Evolutionary conservation across 2,329 filamentous ascomycete genomes (phyloP), one percentile per base, ranked within the genome.

Genomic region (Rhynchosporium secalis): DNA sequence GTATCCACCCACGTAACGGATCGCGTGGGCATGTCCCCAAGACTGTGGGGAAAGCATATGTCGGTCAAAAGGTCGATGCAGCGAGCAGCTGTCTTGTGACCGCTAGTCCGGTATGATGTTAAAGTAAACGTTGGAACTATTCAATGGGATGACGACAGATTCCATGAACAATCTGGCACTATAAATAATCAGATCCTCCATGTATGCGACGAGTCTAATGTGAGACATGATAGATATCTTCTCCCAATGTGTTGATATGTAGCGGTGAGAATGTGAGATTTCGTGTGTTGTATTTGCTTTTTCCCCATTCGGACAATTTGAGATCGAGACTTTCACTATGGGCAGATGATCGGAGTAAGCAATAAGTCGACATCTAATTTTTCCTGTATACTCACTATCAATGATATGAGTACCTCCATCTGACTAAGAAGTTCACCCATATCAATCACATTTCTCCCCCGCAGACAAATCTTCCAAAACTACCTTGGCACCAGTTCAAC

Each of bases 21-120:
- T 40, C 49, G 33, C 49, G 36, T 54, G 49, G 49, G 49, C 28
- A 40, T 40, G 36, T 40, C 49, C 49, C 49, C 33, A 33, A 38
- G 15, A 13, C 29, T 9, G 36, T 51, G 36, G 48, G 15, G 48
- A 20, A 15, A n/a, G 29, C 38, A n/a, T 38, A 13, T 38, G 3
- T 20, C 48, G 26, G 6, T 54, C 4, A 10, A 40, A 10, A 40
- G 31, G 36, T 36, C 33, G 12, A 52, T 33, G 33, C 49, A 54
- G 5, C 36, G 9, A 20, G 13, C 31, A 51, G 48, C 29, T 38
- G n/a, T 54, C 12, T 15, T 28, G 26, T 54, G 10, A 7, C 20
- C 10, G 43, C 7, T 36, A 36, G 5, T 6, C 9, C 33, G n/a
- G 43, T 20, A 4, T 45, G 43, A 45, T n/a, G 40, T 40, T 38